Evolutionary conservation across 2,329 filamentous ascomycete genomes (phyloP), one percentile per base, ranked within the genome.

Genomic region (Claviceps fusiformis): DNA sequence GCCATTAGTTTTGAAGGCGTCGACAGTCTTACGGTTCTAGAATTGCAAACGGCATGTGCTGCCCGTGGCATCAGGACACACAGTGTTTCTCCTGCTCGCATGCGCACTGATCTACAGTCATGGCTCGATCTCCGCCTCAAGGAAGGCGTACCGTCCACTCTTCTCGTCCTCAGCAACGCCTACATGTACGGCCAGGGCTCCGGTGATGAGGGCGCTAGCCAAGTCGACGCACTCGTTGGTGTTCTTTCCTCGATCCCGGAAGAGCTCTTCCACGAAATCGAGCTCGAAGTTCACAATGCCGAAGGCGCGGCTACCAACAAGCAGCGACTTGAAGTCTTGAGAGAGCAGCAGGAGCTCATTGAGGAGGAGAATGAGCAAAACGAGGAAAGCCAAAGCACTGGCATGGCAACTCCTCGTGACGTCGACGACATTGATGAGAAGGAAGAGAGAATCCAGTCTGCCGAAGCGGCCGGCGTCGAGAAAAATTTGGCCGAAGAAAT

Each of bases 211-310:
- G 88, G 93, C 64, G 83, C 87, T 37, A 88, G 82, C 58, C 92
- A 97, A 73, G 90, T 98, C 57, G 91, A 96, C 62, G 90, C 93
- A 0, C 81, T 98, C 51, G 89, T 91, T 58, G 88, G 90, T 55
- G 93, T 98, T 5, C 77, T 98, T 45, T 95, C 89, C 45, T 91
- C 87, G 58, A 97, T 98, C 59, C 93, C 93, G 3, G 93, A 98
- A 71, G 93, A 98, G 71, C 79, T 98, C 45, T 98, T 95, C 87
- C 93, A 98, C 77, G 93, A 98, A 76, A 96, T 98, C 60, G 93
- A 97, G 73, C 86, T 98, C 37, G 93, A 98, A 74, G 90, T 98
- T 10, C 89, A 96, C 78, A 95, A 86, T 58, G 91, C 92, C 51
- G 93, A 98, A 73, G 93, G 93, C 58, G 92, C 91, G 11, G 93